Conservation (phyloP, 495 filamentous ascomycete genomes). For the Penicillium macrosclerotiorum region DNA sequence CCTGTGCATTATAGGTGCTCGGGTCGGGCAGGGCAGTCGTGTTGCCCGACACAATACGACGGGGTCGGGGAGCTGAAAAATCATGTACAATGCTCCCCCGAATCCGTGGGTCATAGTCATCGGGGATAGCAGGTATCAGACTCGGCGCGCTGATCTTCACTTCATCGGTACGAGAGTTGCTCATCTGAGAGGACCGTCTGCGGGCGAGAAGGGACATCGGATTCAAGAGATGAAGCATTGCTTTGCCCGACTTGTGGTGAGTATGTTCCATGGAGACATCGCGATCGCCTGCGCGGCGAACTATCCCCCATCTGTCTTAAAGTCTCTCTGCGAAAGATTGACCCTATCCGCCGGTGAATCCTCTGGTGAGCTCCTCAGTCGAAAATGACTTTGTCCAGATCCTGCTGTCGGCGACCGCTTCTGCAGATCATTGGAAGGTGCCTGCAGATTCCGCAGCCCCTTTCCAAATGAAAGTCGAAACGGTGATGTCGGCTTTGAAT, state of each 20-base stretch:
- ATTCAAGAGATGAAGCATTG: slow-evolving; percentile 66
- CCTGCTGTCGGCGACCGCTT: slow-evolving; percentile 32
- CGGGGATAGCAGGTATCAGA: slow-evolving; percentile 59
- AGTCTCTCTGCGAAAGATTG: slow-evolving; percentile 24
- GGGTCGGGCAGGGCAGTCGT: slow-evolving; percentile 18
- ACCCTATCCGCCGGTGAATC: slow-evolving; percentile 29
- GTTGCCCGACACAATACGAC: slow-evolving; percentile 48
- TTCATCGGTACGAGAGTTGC: slow-evolving; percentile 43
- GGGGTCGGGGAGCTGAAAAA: slow-evolving; percentile 79
- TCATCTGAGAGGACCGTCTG: slow-evolving; percentile 53
- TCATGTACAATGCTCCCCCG: slow-evolving; percentile 83
- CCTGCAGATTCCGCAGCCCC: slow-evolving; percentile 21
- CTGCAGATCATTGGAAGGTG: slow-evolving; percentile 17
- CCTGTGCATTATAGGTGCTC: slow-evolving; percentile 6
- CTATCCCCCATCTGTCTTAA: slow-evolving; percentile 20
- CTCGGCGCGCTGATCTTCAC: slow-evolving; percentile 46
- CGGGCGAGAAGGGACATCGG: slow-evolving; percentile 63
- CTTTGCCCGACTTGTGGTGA: slow-evolving; percentile 50
- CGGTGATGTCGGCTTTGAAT: slow-evolving; percentile 34
- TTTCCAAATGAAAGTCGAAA: slow-evolving; percentile 40
- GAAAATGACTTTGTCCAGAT: slow-evolving; percentile 28
- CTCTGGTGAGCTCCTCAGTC: slow-evolving; percentile 37
- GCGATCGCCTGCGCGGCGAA: slow-evolving; percentile 32
- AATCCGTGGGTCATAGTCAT: slow-evolving; percentile 82
- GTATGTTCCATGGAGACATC: slow-evolving; percentile 29